Base-by-base conservation (phyloP, 495 filamentous ascomycete species). In the Xylaria grammica region DNA sequence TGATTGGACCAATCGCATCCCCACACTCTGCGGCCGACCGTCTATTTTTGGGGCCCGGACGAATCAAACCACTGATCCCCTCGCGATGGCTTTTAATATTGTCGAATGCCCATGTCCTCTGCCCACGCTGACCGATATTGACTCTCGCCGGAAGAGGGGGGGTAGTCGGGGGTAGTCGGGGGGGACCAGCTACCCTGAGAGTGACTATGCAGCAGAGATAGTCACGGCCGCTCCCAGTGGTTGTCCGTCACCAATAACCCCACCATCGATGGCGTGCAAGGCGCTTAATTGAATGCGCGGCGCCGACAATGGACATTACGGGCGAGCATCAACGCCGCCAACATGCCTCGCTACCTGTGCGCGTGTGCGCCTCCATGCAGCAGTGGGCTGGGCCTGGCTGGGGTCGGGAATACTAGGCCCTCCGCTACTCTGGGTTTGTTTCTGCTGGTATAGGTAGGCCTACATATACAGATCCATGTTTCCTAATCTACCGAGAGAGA, bases 201-300 rank as follows among this genome's bases (percentile, higher is more conserved):
- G 60, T 54, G 60, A 44, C 50, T 45, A 53, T 62, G 48, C 60
- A 45, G 34, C 15, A 19, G 17, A 32, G 29, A 3, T 20, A 19
- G 30, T 32, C 49, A 44, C 24, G 9, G 36, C 22, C 8, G 3
- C 32, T 51, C 48, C 68, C 44, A 71, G 51, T 73, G 71, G 71
- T 67, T 58, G 60, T 61, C 46, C 66, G 63, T 62, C 63, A 69
- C 67, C 24, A 64, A 40, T 60, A 67, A 65, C 71, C 68, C 68
- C 71, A 67, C 68, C 64, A 51, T 9, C 38, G 40, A 46, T 52
- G 55, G 59, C 58, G 64, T 57, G 51, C 71, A 64, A 63, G 66
- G 71, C 71, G 71, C 71, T 73, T 73, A 73, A 59, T 49, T 56
- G 38, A 64, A 59, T 66, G 65, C 64, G 61, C 34, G 26, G 58